A percentile compares a stretch with the other conserved stretches of the same genome.
Evolutionary conservation across 176 grass and related monocot species (phyloP).

Genomic region (Aegilops sharonensis): DNA sequence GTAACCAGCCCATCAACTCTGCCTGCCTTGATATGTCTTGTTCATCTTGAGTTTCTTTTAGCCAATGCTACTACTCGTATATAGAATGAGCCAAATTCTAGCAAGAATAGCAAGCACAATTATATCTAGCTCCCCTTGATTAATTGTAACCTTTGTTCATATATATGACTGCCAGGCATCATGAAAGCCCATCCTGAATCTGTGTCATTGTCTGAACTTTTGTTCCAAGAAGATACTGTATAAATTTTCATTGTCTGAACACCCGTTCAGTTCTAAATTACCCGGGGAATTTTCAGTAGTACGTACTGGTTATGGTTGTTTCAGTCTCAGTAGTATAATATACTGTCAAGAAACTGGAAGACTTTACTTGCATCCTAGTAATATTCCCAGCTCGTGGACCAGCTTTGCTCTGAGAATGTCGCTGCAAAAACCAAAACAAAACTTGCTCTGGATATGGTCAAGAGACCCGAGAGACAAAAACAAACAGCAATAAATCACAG

Average conservation of each 20-base stretch:
- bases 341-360: not conserved
- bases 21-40: not conserved
- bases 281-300: no score
- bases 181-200: no score
- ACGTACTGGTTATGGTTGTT: no score
- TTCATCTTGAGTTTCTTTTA: not conserved
- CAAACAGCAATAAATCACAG: not conserved
- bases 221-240: no score
- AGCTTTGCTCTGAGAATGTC: not conserved
- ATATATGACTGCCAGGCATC: no score
- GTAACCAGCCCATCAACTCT: conserved; percentile 29
- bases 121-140: not conserved
- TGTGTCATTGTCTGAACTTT: no score
- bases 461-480: not conserved
- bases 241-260: no score
- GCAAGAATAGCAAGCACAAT: not conserved
- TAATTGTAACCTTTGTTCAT: no score
- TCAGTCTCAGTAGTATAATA: no score
- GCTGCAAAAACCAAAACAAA: not conserved
- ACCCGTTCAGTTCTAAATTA: no score
- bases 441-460: not conserved
- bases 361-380: not conserved
- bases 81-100: not conserved
- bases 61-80: no score
- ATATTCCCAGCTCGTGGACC: not conserved